Conservation (phyloP, 331 rosid species). For the Pyrus hybrid region DNA sequence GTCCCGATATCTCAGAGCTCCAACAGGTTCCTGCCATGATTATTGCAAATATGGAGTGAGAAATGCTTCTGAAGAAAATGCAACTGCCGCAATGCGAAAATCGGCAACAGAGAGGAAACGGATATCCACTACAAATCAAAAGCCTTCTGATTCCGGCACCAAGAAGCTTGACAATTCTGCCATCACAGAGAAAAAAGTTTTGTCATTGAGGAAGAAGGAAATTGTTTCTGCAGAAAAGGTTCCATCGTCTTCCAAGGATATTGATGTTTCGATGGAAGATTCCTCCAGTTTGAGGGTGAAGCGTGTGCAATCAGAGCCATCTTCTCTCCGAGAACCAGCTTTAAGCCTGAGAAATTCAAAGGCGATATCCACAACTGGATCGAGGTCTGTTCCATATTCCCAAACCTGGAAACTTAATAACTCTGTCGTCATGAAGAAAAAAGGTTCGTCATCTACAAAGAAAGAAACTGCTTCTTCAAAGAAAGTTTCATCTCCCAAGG, state of each 20-base stretch:
- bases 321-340: slow-evolving; percentile 13
- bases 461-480: neutral
- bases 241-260: slow-evolving; percentile 21
- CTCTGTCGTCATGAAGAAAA: neutral
- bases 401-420: neutral
- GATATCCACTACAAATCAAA: neutral
- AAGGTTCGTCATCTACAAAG: neutral
- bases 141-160: slow-evolving; percentile 15
- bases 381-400: slow-evolving; percentile 16
- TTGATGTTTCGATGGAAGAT: slow-evolving; percentile 21
- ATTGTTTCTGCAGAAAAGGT: neutral
- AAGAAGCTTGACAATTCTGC: neutral
- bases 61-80: slow-evolving; percentile 31
- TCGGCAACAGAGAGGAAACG: slow-evolving; percentile 8
- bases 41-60: slow-evolving; percentile 62
- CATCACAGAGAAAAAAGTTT: slow-evolving; percentile 9
- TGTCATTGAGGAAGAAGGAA: neutral
- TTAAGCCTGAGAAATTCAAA: neutral
- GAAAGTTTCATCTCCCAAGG: slow-evolving; percentile 16
- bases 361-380: neutral
- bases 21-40: slow-evolving; percentile 70
- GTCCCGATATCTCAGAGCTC: slow-evolving; percentile 57
- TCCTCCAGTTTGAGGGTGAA: slow-evolving; percentile 6
- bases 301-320: slow-evolving; percentile 1
- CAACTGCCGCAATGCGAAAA: slow-evolving; percentile 26